A percentile compares a stretch with the other conserved stretches of the same genome.
Evolutionary conservation across 2,329 filamentous ascomycete species (phyloP).

Genomic region (Epichloe coenophiala): DNA sequence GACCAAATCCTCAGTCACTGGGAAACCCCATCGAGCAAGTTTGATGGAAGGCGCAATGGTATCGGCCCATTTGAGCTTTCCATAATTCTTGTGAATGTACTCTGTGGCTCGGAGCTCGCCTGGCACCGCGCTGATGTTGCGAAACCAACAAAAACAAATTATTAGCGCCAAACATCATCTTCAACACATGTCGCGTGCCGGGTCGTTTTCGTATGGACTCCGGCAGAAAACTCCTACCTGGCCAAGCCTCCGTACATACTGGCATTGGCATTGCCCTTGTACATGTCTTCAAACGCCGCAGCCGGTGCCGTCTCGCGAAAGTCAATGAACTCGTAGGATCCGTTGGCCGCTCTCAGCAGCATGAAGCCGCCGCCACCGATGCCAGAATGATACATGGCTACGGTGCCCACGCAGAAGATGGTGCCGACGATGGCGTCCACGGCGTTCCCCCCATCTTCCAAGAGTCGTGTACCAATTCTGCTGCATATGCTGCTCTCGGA

Average conservation of each 20-base stretch:
- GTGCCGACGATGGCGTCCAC: conserved; percentile 54
- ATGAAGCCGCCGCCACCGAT: conserved; percentile 72
- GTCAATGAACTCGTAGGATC: conserved; percentile 66
- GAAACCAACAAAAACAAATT: not conserved
- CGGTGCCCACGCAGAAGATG: conserved; percentile 48
- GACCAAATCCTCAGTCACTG: conserved; percentile 55
- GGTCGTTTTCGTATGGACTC: too few species aligned
- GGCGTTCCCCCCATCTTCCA: conserved; percentile 52
- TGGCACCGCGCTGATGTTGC: conserved; percentile 41
- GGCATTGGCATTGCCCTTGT: conserved; percentile 48
- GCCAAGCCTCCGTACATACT: conserved; percentile 60
- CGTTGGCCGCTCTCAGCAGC: conserved; percentile 51
- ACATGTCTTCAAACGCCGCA: conserved; percentile 72
- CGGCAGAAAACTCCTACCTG: conserved; percentile 32
- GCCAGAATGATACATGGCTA: conserved; percentile 54
- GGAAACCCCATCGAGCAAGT: conserved; percentile 60
- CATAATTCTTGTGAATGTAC: conserved; percentile 57
- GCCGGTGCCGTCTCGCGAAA: conserved; percentile 76
- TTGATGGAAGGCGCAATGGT: conserved; percentile 59
- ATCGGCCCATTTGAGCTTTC: conserved; percentile 47
- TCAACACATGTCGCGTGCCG: too few species aligned
- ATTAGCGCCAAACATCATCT: not conserved
- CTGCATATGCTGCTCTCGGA: conserved; percentile 48
- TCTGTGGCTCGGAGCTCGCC: conserved; percentile 63
- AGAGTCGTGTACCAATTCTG: conserved; percentile 40